Conservation (phyloP, 2,329 filamentous ascomycete species). For the Drechslerella dactyloides region DNA sequence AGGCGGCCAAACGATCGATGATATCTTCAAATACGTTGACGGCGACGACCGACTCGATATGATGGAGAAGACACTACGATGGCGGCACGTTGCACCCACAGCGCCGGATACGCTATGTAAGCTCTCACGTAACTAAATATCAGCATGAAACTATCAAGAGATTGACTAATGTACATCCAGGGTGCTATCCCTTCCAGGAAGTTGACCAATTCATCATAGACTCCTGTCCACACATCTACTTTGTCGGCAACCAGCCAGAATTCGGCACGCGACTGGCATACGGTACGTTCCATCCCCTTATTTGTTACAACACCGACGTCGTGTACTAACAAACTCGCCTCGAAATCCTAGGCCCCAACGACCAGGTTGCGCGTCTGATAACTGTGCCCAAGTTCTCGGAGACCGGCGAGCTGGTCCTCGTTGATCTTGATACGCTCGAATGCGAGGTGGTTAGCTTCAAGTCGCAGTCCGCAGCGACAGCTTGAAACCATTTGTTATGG, state of each 20-base stretch:
- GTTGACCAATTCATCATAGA: conserved; percentile 88
- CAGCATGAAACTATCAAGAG: no score
- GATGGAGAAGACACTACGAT: conserved; percentile 93
- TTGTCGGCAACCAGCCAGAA: conserved; percentile 81
- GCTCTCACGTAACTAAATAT: conserved; percentile 56
- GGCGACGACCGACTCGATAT: conserved; percentile 78
- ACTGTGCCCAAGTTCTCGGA: conserved; percentile 80
- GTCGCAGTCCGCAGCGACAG: conserved; percentile 11
- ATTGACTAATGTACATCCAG: conserved; percentile 63
- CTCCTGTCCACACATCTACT: conserved; percentile 83
- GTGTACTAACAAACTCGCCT: conserved; percentile 1
- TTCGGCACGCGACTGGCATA: conserved; percentile 76
- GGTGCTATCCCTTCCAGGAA: conserved; percentile 95
- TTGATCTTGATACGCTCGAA: conserved; percentile 85
- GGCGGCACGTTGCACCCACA: conserved; percentile 89
- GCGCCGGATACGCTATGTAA: conserved; percentile 93
- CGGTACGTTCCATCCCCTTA: conserved; percentile 55
- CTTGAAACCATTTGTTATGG: neutral
- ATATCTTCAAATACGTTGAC: conserved; percentile 88
- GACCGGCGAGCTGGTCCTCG: conserved; percentile 77
- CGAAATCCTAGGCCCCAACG: conserved; percentile 62
- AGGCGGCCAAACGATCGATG: conserved; percentile 89
- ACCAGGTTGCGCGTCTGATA: conserved; percentile 77
- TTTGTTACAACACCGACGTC: neutral
- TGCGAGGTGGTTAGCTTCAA: conserved; percentile 69